Base-by-base conservation (phyloP, 2,329 filamentous ascomycete genomes). In the Ascochyta lentis region DNA sequence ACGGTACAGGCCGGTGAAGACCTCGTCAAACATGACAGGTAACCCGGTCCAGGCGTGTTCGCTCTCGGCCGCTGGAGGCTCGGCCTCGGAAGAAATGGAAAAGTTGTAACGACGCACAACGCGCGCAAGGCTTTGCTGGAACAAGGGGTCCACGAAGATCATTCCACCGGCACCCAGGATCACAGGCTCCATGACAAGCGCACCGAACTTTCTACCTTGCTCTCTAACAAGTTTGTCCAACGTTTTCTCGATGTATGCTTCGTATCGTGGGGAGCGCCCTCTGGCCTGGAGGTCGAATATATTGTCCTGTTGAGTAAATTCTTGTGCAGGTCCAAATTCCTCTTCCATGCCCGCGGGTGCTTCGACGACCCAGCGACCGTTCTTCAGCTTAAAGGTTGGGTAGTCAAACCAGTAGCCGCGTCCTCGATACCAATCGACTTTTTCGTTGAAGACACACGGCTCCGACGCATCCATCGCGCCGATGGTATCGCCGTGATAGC, bases 401-500 rank as follows among this genome's bases (percentile, higher is more conserved):
- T 89, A 92, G 58, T 92, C 89, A 49, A 95, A 88, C 92, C 92
- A 96, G 67, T 86, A 83, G 0, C 92, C 91, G 43, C 86, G 86
- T 0, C 90, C 90, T 56, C 85, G 79, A 69, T 96, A 96, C 91
- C 91, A 96, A 68, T 95, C 91, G 0, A 93, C 89, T 70, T 91
- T 91, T 65, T 91, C 84, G 66, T 96, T 96, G 72, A 83, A 96
- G 0, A 85, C 84, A 31, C 85, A 88, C 0, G 91, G 91, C 68
- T 95, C 90, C 0, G 89, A 86, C 49, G 87, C 90, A 71, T 95
- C 91, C 92, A 96, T 95, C 0, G 90, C 90, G 0, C 91, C 91
- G 42, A 96, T 92, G 0, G 91, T 96, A 68, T 96, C 92, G 1
- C 91, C 92, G 65, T 96, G 92, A 66, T 96, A 96, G 62, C 89